A percentile compares a stretch with the other conserved stretches of the same genome.
Conservation (phyloP, 305 asterid species). For the Coffea humblotiana region DNA sequence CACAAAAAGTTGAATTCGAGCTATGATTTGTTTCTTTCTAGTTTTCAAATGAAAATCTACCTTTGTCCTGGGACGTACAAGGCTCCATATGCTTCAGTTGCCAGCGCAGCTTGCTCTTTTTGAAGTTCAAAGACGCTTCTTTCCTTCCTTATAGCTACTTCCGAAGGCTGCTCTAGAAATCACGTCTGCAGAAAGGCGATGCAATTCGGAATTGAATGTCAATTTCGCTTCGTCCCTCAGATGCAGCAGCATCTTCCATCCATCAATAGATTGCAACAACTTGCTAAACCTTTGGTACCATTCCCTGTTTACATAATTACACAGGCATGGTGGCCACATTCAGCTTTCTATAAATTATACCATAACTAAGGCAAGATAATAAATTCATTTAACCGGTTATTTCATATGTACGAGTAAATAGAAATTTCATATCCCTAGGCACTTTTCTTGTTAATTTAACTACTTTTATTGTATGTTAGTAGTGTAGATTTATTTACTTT, state of each 20-base stretch:
- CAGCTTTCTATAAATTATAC: too few species aligned
- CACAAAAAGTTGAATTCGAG: too few species aligned
- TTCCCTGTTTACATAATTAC: conserved; percentile 22
- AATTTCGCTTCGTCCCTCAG: conserved; percentile 27
- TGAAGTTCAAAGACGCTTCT: conserved; percentile 35
- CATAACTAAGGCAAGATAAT: too few species aligned
- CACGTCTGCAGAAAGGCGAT: conserved; percentile 31
- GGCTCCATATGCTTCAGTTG: conserved; percentile 17
- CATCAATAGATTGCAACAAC: conserved; percentile 27
- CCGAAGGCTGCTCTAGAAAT: conserved; percentile 39
- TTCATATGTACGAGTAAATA: too few species aligned
- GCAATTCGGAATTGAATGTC: conserved; percentile 35
- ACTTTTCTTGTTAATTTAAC: too few species aligned
- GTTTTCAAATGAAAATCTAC: neutral
- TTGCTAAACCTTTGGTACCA: conserved; percentile 31
- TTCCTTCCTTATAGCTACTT: conserved; percentile 35
- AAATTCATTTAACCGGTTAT: too few species aligned
- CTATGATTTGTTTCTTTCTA: neutral
- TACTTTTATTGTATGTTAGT: too few species aligned
- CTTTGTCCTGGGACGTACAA: conserved; percentile 20
- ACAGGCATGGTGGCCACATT: too few species aligned
- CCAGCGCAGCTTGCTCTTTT: conserved; percentile 27
- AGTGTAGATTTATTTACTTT: too few species aligned
- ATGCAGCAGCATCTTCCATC: conserved; percentile 24
- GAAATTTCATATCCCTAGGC: too few species aligned